Evolutionary conservation across 441 rosid species (phyloP), one percentile per base, ranked within the genome.

Genomic region (Bocquillonia castaneifolia): DNA sequence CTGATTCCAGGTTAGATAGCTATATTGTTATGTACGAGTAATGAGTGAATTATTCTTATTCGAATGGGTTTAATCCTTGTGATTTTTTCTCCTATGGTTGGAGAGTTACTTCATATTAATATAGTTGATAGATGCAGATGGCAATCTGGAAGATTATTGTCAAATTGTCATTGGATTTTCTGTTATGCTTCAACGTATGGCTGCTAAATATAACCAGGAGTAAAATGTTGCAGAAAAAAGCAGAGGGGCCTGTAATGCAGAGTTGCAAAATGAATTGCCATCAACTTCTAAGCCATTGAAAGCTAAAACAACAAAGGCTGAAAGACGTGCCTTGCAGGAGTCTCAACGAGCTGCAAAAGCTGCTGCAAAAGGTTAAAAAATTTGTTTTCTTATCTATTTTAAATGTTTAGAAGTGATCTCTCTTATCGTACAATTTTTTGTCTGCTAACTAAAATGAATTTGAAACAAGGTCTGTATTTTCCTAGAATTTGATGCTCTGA

Each of bases 261-360:
- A 76, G 63, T 70, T 73, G 44, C 75, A 72, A 51, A 83, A 68
- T 65, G 89, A 84, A 61, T 47, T 45, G 55, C 79, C 79, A 42
- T 50, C 67, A 47, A 18, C 57, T 58, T 74, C 93, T 47, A 90
- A 80, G 65, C 73, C 84, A 3, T 34, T 67, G 68, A 93, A 91
- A 82, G 88, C 69, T 1, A 91, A 83, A 76, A 75, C 88, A 20
- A 84, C 91, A 13, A 93, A 89, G 79, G 87, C 97, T 63, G 98
- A 93, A 77, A 78, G 96, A 50, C 94, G 94, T 42, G 94, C 94
- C 34, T 66, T 86, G 80, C 97, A 93, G 83, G 96, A 93, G 66
- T 76, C 93, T 44, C 92, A 91, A 66, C 81, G 97, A 44, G 94
- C 94, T 69, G 90, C 89, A 20, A 92, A 92, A 74, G 87, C 86